Percentiles rank a stretch among this genome's conserved stretches.
Evolutionary conservation across 805 yeast species (phyloP).

Genomic region (Ogataea thermomethanolica): DNA sequence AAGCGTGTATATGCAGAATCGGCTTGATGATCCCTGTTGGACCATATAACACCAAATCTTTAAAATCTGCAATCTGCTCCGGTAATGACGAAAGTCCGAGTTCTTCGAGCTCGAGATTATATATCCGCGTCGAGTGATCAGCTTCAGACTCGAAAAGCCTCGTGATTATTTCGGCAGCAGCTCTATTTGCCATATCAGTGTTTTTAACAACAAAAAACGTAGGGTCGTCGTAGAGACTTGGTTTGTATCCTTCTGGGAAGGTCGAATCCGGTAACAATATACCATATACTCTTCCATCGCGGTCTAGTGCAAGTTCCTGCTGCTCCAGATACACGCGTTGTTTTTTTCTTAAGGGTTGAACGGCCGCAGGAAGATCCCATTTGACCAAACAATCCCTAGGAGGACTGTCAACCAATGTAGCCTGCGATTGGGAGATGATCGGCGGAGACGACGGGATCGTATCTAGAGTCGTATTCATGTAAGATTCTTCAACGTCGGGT

Average conservation of each 20-base stretch:
- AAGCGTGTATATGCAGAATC: slow-evolving; percentile 45
- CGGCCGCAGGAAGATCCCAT: too few species aligned
- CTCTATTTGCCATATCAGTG: slow-evolving; percentile 19
- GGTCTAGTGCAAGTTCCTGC: slow-evolving; percentile 48
- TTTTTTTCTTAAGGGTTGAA: slow-evolving; percentile 26
- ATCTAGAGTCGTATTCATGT: slow-evolving; percentile 7
- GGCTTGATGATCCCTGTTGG: slow-evolving; percentile 35
- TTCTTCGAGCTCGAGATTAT: slow-evolving; percentile 45
- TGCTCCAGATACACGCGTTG: slow-evolving; percentile 17
- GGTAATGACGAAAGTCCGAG: slow-evolving; percentile 49
- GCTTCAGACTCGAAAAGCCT: slow-evolving; percentile 42
- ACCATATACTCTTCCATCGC: slow-evolving; percentile 39
- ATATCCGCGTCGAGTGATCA: slow-evolving; percentile 30
- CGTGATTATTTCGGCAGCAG: slow-evolving; percentile 42
- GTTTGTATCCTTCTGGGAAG: slow-evolving; percentile 29
- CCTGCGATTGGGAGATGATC: slow-evolving; percentile 19
- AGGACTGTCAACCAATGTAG: slow-evolving; percentile 16
- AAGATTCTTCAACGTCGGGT: slow-evolving; percentile 27
- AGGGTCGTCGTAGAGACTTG: slow-evolving; percentile 34
- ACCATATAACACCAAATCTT: slow-evolving; percentile 47
- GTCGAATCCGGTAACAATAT: slow-evolving; percentile 27
- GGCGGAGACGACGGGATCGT: slow-evolving; percentile 30
- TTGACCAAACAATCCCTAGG: slow-evolving; percentile 7
- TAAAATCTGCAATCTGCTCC: slow-evolving; percentile 54
- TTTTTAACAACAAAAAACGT: slow-evolving; percentile 30